Percentiles rank a stretch among this genome's conserved stretches.
These are phyloP conservation scores for Pittosporum tobira DNA, from an alignment of 129 eudicot species.

Conservation along the genomic window DNA sequence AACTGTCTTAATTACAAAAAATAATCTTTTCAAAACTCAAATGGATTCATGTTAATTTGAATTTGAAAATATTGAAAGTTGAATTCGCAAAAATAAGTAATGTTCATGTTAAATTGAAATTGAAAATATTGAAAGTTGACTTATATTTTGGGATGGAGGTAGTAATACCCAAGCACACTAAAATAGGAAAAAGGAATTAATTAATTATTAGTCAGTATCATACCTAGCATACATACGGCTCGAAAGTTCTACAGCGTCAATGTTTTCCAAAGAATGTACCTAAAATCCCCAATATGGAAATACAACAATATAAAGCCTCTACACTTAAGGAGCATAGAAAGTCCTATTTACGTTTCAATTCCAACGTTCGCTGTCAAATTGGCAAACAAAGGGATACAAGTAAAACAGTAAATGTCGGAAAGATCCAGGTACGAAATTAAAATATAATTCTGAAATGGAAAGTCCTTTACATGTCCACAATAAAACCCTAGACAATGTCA, in stretches of 20 bases:
- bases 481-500: not conserved
- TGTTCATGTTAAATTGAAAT: too few species aligned
- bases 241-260: slow-evolving; percentile 71
- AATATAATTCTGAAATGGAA: not conserved
- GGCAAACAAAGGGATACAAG: slow-evolving; percentile 6
- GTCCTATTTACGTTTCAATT: not conserved
- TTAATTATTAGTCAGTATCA: slow-evolving; percentile 1
- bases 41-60: too few species aligned
- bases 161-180: too few species aligned
- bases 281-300: slow-evolving; percentile 27
- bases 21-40: too few species aligned
- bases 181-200: not conserved
- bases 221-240: slow-evolving; percentile 62
- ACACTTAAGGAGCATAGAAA: too few species aligned
- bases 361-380: slow-evolving; percentile 1
- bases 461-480: not conserved
- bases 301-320: not conserved
- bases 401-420: not conserved
- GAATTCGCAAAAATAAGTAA: too few species aligned
- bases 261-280: slow-evolving; percentile 78
- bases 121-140: too few species aligned
- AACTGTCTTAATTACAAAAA: too few species aligned
- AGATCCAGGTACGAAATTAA: not conserved
- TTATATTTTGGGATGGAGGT: too few species aligned
- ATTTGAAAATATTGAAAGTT: too few species aligned